Base-by-base conservation (phyloP, 148 eudicot species). In the Heliamphora exappendiculata region DNA sequence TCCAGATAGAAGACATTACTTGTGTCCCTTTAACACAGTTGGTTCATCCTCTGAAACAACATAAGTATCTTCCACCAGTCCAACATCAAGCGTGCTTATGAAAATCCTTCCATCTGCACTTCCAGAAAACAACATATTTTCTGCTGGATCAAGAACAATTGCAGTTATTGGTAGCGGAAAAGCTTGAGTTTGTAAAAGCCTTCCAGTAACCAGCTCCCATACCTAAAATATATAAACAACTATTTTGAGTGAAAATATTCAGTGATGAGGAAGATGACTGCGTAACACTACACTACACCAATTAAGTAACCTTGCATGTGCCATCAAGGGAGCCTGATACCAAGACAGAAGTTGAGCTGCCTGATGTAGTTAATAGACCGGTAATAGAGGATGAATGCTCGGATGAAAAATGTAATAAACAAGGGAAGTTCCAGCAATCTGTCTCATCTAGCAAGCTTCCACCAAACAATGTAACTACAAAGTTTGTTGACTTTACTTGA, bases 321-420 rank as follows among this genome's bases (percentile, higher is more conserved):
- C 77, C 76, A 65, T 78, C 81, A 39, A 64, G 76, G 36, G 76
- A 78, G 76, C 81, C 39, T 53, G 81, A 72, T 60, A 78, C 31
- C 11, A 63, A 73, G 14, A 78, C 55, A 17, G 76, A 73, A 22
- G 36, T 72, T 39, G 51, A 51, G 22, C 24, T 19, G 39, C 64
- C 34, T 64, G 73, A 72, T 50, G 76, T 47, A 16, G 81, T 53
- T 41, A 72, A 39, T 49, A 78, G 57, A 39, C 81, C 50, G 36
- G 76, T 78, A 72, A 78, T 59, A 7, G 58, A 72, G 44, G 81
- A 63, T 28, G 37, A 71, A 42, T 78, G 81, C 26, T 36, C 72
- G 5, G 65, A 8, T 50, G 67, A 72, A 42, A 28, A 66, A 41
- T 70, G 63, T 36, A 78, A 58, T 41, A 74, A n/a, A 14, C 54